Conservation (phyloP, 441 rosid species). For the Cnidoscolus chayamansa region DNA sequence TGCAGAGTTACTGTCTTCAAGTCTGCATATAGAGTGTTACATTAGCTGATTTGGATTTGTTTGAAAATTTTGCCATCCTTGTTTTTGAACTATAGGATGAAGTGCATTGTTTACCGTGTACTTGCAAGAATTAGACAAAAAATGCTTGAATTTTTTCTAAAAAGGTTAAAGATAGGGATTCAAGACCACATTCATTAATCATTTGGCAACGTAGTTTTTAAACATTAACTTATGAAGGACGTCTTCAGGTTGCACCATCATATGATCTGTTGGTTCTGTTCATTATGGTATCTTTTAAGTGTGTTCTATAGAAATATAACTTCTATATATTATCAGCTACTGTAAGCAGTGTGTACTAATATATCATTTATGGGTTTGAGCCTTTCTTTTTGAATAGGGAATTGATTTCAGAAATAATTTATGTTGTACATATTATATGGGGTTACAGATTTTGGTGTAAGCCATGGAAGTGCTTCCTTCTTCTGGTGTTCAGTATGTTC, state of each 20-base stretch:
- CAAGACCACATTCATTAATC: neutral
- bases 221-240: slow-evolving; percentile 12
- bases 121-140: neutral
- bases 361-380: neutral
- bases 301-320: neutral
- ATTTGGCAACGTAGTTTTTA: neutral
- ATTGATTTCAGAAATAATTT: slow-evolving; percentile 22
- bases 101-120: neutral
- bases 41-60: neutral
- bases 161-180: too few species aligned
- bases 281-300: neutral
- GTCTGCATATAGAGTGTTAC: neutral
- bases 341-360: neutral
- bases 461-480: slow-evolving; percentile 60
- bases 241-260: slow-evolving; percentile 6
- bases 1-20: neutral
- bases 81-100: neutral
- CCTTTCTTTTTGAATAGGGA: slow-evolving; percentile 30
- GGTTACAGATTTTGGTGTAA: slow-evolving; percentile 28
- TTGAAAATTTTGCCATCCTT: neutral
- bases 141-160: neutral
- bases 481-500: slow-evolving; percentile 49
- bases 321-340: neutral
- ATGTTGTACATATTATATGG: slow-evolving; percentile 28
- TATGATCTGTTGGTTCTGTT: neutral